Evolutionary conservation across 371 early-diverging fungal species (phyloP).

Genomic region (Actinomortierella ambigua): DNA sequence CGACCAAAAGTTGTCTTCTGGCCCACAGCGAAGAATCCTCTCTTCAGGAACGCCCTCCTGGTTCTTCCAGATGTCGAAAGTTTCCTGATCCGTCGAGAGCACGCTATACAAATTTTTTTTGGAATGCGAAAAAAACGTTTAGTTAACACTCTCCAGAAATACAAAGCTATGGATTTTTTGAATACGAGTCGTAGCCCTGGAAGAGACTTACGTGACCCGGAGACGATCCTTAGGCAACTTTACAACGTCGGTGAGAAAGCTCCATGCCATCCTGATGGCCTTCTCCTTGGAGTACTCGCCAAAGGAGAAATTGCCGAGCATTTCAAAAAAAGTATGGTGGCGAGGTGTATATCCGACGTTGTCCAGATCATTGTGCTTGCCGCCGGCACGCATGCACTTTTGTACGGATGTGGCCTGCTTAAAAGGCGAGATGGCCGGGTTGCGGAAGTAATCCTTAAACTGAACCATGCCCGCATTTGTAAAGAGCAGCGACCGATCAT

Average conservation of each 20-base stretch:
- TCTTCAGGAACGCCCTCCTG: constrained; percentile 64
- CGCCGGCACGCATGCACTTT: constrained; percentile 82
- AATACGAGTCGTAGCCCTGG: background rate
- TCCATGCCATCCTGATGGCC: constrained; percentile 74
- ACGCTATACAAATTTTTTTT: constrained; percentile 50
- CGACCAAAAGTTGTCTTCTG: constrained; percentile 81
- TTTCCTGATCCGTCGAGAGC: constrained; percentile 68
- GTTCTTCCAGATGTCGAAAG: constrained; percentile 68
- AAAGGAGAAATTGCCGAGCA: constrained; percentile 86
- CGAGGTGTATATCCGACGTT: constrained; percentile 81
- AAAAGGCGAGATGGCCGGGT: constrained; percentile 67
- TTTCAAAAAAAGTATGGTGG: constrained; percentile 87
- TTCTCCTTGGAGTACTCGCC: constrained; percentile 66
- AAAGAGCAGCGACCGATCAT: constrained; percentile 75
- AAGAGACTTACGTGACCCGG: constrained; percentile 63
- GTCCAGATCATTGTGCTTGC: constrained; percentile 83
- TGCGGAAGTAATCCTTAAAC: constrained; percentile 74
- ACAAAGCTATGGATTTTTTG: background rate
- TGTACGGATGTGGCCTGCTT: constrained; percentile 69
- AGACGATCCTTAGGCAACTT: constrained; percentile 63
- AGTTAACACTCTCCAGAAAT: background rate
- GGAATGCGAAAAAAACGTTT: background rate
- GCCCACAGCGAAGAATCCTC: constrained; percentile 62
- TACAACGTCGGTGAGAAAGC: constrained; percentile 69
- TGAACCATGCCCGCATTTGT: constrained; percentile 87